Percentiles rank a stretch among this genome's conserved stretches.
Conservation (phyloP, 768 basidiomycete species). For the Sarcodon aspratus region DNA sequence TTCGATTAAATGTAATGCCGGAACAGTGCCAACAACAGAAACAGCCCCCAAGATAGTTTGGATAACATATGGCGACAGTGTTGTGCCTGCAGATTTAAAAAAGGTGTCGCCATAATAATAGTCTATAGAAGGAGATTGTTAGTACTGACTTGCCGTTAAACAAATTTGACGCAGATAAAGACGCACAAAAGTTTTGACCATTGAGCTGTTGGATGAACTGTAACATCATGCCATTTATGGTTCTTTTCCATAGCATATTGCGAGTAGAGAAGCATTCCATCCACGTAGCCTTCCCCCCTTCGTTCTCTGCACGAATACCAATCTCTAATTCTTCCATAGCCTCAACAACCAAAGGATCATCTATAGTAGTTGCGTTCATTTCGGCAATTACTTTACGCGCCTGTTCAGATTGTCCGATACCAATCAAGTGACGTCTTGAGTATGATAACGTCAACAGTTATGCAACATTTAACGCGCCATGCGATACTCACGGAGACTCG, state of each 20-base stretch:
- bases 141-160: slow-evolving; percentile 3
- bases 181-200: slow-evolving; percentile 56
- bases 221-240: slow-evolving; percentile 72
- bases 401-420: slow-evolving; percentile 36
- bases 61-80: slow-evolving; percentile 62
- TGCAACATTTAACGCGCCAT: background rate
- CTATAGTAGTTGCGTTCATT: slow-evolving; percentile 47
- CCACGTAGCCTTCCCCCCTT: slow-evolving; percentile 74
- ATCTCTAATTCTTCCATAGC: slow-evolving; percentile 52
- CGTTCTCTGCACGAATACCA: slow-evolving; percentile 62
- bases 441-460: background rate
- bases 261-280: slow-evolving; percentile 62
- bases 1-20: slow-evolving; percentile 63
- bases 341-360: slow-evolving; percentile 49
- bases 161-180: background rate
- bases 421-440: slow-evolving; percentile 56
- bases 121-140: slow-evolving; percentile 27
- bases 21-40: slow-evolving; percentile 60
- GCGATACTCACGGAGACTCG: slow-evolving; percentile 53
- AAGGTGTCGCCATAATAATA: slow-evolving; percentile 71
- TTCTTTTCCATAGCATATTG: slow-evolving; percentile 63
- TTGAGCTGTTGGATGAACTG: slow-evolving; percentile 76
- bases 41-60: slow-evolving; percentile 68
- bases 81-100: slow-evolving; percentile 66
- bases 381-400: slow-evolving; percentile 54